phyloP scores from a whole-genome alignment of 495 filamentous ascomycete genomes.

The Xylaria nigripes region DNA sequence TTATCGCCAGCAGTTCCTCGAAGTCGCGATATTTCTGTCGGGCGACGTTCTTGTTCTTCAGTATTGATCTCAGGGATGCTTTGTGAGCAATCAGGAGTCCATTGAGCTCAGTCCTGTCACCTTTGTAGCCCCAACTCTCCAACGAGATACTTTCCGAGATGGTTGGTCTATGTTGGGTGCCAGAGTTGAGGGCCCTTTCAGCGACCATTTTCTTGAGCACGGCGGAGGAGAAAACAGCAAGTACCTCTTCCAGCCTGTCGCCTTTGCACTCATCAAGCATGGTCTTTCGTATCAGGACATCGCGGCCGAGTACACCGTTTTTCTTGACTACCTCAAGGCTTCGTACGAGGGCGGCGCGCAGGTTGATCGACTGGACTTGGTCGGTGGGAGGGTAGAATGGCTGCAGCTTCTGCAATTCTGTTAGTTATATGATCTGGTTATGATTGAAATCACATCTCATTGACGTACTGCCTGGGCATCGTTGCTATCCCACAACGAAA shows the following conservation, averaged over 20 bases:
- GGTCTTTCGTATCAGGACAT: slow-evolving; percentile 71
- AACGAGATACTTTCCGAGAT: slow-evolving; percentile 53
- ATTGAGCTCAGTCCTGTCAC: slow-evolving; percentile 52
- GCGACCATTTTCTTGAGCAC: slow-evolving; percentile 64
- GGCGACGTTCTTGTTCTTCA: slow-evolving; percentile 49
- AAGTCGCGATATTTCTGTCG: slow-evolving; percentile 48
- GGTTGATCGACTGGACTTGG: slow-evolving; percentile 78
- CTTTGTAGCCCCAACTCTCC: slow-evolving; percentile 49
- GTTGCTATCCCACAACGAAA: slow-evolving; percentile 69
- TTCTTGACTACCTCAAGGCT: slow-evolving; percentile 75
- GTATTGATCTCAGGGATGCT: slow-evolving; percentile 46
- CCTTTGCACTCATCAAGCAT: slow-evolving; percentile 91
- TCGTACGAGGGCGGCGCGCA: slow-evolving; percentile 76
- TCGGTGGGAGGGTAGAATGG: slow-evolving; percentile 85
- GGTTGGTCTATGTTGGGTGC: slow-evolving; percentile 31
- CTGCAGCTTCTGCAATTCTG: slow-evolving; percentile 58
- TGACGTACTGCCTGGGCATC: slow-evolving; percentile 60
- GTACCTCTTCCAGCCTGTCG: slow-evolving; percentile 69
- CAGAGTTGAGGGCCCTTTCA: slow-evolving; percentile 31
- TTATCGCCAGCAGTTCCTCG: slow-evolving; percentile 46
- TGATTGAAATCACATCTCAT: background rate
- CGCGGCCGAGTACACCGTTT: slow-evolving; percentile 69
- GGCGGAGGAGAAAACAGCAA: slow-evolving; percentile 68
- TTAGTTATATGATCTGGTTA: slow-evolving; percentile 4
- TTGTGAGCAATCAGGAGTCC: slow-evolving; percentile 68